These are phyloP conservation scores for Fusarium euwallaceae DNA, from an alignment of 2,329 filamentous ascomycete genomes.

Conservation along the genomic window DNA sequence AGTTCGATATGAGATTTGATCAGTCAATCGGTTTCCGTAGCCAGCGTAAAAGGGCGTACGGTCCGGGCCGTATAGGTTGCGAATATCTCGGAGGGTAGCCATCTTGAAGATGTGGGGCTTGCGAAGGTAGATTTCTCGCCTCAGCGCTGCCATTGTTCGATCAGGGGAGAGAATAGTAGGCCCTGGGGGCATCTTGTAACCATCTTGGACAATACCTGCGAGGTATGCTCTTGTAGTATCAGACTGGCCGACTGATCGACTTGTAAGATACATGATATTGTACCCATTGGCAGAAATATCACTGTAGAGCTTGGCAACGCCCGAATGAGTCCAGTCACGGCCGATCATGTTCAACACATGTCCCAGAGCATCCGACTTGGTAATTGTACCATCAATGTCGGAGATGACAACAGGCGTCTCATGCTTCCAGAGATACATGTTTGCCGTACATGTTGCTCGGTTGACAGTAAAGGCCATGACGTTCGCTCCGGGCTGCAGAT, in stretches of 20 bases:
- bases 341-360: constrained; percentile 98
- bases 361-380: constrained; percentile 94
- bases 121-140: constrained; percentile 92
- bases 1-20: constrained; percentile 94
- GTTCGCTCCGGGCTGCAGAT: constrained; percentile 88
- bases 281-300: constrained; percentile 97
- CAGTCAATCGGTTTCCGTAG: constrained; percentile 95
- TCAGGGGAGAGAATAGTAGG: constrained; percentile 97
- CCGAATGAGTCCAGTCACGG: constrained; percentile 96
- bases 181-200: constrained; percentile 86
- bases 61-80: constrained; percentile 83
- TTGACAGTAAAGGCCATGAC: constrained; percentile 97
- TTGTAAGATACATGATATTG: constrained; percentile 98
- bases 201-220: constrained; percentile 89
- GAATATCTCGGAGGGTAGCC: constrained; percentile 95
- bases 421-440: constrained; percentile 94
- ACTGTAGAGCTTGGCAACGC: constrained; percentile 96
- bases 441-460: constrained; percentile 89
- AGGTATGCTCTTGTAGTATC: constrained; percentile 92
- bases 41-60: constrained; percentile 94
- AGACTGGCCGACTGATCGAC: constrained; percentile 91
- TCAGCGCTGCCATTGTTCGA: constrained; percentile 90
- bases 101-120: constrained; percentile 99
- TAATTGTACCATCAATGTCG: constrained; percentile 98
- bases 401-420: constrained; percentile 96